phyloP scores from a whole-genome alignment of 2,329 filamentous ascomycete genomes.

The Dactylellina parvicollis region DNA sequence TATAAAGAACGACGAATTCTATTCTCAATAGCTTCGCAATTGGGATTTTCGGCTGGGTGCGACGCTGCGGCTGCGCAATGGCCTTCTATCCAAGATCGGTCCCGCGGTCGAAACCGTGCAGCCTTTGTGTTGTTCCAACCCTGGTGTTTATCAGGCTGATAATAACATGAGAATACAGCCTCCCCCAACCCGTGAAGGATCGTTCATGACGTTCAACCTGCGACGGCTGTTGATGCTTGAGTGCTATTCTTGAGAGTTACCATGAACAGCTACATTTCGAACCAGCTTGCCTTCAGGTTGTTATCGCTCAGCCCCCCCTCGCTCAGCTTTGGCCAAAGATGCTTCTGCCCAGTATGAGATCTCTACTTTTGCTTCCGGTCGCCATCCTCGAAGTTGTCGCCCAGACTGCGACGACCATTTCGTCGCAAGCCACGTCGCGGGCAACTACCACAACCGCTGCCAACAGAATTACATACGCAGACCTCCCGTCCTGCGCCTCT shows the following conservation, averaged over 20 bases:
- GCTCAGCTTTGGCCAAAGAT: constrained; percentile 4
- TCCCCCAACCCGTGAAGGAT: constrained; percentile 2
- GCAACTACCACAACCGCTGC: constrained; percentile 12
- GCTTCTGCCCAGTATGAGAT: neutral
- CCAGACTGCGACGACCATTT: constrained; percentile 10
- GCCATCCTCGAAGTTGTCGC: neutral
- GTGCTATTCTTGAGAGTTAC: neutral
- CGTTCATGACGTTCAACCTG: neutral
- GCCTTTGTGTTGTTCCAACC: neutral
- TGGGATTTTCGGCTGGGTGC: too few species aligned
- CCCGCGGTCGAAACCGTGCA: neutral
- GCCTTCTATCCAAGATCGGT: too few species aligned
- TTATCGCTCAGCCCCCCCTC: neutral
- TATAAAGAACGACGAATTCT: too few species aligned
- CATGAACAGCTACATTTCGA: constrained; percentile 1
- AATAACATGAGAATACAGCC: neutral
- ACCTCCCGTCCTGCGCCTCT: constrained; percentile 41
- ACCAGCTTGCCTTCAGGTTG: neutral
- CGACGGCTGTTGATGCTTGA: neutral
- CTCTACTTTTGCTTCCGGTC: neutral
- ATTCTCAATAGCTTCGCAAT: too few species aligned
- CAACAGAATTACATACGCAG: constrained; percentile 45
- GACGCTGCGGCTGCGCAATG: too few species aligned
- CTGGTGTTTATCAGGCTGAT: neutral
- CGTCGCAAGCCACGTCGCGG: neutral